Base-by-base conservation (phyloP, 2,329 filamentous ascomycete species). In the Hypoxylon sp. region DNA sequence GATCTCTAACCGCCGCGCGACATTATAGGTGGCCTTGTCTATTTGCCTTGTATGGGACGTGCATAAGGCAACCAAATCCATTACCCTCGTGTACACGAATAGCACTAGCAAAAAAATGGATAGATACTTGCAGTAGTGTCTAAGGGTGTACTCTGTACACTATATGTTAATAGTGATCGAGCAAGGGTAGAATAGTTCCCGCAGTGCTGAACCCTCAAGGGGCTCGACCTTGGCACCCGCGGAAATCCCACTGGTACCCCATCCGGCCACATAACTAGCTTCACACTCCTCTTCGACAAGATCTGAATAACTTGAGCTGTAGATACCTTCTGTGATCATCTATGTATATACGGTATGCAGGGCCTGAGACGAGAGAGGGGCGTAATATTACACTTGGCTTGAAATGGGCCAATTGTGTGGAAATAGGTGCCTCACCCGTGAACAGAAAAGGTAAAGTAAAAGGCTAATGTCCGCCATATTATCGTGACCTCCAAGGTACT, bases 21-120 rank as follows among this genome's bases (percentile, higher is more conserved):
- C 57, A 58, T 64, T 14, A 69, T 66, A 69, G 63, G 63, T 64
- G 55, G 63, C 67, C 67, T 69, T 69, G 59, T 54, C 53, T 37
- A 61, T 59, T 57, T 57, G 44, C 27, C 50, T 40, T 20, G 17
- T 49, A 57, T 54, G 17, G 51, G 37, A 66, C 66, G 30, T 63
- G 66, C 59, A 66, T 66, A 66, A 63, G 44, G 67, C 57, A 37
- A 55, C 48, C 42, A 42, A 50, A 40, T 53, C 57, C 58, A 61
- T 54, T 17, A n/a, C 35, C 31, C 37, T 53, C 54, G 27, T 46
- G 55, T 35, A 42, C n/a, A 25, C 35, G 46, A 62, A 51, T 57
- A 53, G 42, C n/a, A 42, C 6, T n/a, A 27, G 40, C 44, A 30
- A 13, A 11, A n/a, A 25, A 13, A 11, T 64, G 53, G 60, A 25